Percentiles rank a stretch among this genome's conserved stretches.
These are phyloP conservation scores for Neonectria faginata DNA, from an alignment of 2,329 filamentous ascomycete species.

Conservation along the genomic window DNA sequence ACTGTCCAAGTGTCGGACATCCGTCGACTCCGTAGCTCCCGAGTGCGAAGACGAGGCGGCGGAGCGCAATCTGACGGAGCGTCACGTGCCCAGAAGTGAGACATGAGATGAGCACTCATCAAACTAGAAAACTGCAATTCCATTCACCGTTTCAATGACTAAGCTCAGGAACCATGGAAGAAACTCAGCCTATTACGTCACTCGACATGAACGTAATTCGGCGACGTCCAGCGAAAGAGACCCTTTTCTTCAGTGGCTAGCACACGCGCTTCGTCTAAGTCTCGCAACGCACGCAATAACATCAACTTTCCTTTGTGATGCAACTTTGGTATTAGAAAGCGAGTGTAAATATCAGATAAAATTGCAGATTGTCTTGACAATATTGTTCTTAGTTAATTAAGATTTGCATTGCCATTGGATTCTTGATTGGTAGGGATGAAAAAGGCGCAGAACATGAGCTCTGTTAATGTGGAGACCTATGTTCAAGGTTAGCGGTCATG, in stretches of 20 bases:
- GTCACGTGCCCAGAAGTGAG: conserved; percentile 21
- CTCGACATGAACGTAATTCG: conserved; percentile 13
- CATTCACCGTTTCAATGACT: conserved; percentile 16
- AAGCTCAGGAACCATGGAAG: conserved; percentile 2
- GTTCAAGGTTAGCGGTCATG: background rate
- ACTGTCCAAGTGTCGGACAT: conserved; percentile 29
- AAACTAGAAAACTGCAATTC: background rate
- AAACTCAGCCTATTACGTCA: conserved; percentile 24
- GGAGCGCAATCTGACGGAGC: conserved; percentile 8
- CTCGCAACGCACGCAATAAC: background rate
- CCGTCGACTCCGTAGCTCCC: conserved; percentile 19
- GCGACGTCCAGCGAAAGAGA: background rate
- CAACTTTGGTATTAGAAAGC: background rate
- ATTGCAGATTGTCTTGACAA: background rate
- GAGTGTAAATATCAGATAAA: background rate
- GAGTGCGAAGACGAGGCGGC: conserved; percentile 12
- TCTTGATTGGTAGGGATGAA: background rate
- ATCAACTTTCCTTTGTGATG: background rate
- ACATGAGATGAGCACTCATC: background rate
- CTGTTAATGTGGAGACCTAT: background rate
- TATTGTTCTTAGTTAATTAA: background rate
- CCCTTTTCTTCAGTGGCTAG: background rate
- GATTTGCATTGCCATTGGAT: background rate
- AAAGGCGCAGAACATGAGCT: conserved; percentile 4
- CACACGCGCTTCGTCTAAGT: background rate